phyloP scores from a whole-genome alignment of 352 stramenopile genomes.

The Blastocystis sp. region DNA sequence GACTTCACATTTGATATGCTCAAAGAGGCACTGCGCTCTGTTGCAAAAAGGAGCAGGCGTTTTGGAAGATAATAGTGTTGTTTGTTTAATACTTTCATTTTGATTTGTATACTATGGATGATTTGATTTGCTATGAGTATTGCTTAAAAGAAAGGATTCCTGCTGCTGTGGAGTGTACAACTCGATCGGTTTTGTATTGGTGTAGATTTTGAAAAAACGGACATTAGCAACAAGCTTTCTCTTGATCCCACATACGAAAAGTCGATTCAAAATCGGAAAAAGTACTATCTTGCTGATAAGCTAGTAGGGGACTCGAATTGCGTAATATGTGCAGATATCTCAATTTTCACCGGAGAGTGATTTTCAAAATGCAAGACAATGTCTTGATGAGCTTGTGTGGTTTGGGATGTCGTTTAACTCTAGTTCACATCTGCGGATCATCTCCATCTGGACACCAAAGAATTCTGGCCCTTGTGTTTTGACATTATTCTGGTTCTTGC shows the following conservation, averaged over 20 bases:
- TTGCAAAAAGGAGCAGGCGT: constrained; percentile 75
- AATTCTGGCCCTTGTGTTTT: too few species aligned
- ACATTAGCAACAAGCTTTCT: neutral
- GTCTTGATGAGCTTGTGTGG: neutral
- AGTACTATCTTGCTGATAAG: neutral
- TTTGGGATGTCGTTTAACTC: neutral
- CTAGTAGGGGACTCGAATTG: neutral
- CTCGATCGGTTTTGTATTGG: neutral
- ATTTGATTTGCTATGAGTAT: constrained; percentile 46
- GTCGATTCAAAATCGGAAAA: neutral
- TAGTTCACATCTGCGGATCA: neutral
- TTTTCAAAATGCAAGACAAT: neutral
- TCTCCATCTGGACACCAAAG: neutral
- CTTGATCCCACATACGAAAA: neutral
- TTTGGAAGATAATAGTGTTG: constrained; percentile 74
- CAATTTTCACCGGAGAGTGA: neutral
- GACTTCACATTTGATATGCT: constrained; percentile 78
- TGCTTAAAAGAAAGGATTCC: constrained; percentile 42
- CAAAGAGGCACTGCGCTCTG: constrained; percentile 71
- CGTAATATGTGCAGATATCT: neutral
- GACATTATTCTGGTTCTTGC: too few species aligned
- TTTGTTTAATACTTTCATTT: neutral
- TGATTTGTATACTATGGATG: neutral
- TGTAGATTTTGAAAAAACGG: constrained; percentile 4
- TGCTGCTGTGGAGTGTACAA: neutral